These are phyloP conservation scores for Tetrapisispora taiwanensis DNA, from an alignment of 805 yeast genomes.

Conservation along the genomic window DNA sequence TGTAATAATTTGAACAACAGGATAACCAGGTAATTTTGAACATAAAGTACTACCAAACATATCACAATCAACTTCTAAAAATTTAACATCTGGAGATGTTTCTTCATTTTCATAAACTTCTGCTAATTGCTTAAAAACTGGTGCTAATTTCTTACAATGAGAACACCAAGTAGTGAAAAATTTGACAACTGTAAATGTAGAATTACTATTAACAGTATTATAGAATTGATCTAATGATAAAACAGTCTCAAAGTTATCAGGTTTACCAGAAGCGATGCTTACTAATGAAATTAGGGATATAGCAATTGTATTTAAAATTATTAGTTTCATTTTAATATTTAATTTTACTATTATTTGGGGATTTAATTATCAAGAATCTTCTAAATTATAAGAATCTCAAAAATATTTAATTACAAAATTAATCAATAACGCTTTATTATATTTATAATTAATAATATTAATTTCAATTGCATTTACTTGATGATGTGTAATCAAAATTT, in stretches of 20 bases:
- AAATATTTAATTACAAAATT: too few species aligned
- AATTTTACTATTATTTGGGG: too few species aligned
- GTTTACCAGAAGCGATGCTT: neutral
- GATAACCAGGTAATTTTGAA: conserved; percentile 41
- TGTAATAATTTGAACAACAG: conserved; percentile 49
- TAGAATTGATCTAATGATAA: conserved; percentile 22
- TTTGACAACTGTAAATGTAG: conserved; percentile 26
- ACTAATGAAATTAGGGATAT: neutral
- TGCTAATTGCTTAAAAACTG: conserved; percentile 43
- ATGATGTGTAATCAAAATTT: too few species aligned
- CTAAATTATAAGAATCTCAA: too few species aligned
- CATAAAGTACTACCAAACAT: conserved; percentile 25
- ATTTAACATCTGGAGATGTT: conserved; percentile 12
- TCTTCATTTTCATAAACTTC: conserved; percentile 25
- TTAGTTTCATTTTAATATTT: neutral
- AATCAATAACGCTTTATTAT: too few species aligned
- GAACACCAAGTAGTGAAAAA: conserved; percentile 63
- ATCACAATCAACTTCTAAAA: conserved; percentile 28
- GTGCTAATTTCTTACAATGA: conserved; percentile 52
- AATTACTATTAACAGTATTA: conserved; percentile 16
- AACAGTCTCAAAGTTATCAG: conserved; percentile 11
- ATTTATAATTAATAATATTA: too few species aligned
- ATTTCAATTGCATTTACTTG: too few species aligned
- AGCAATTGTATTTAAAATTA: neutral
- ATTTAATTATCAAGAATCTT: too few species aligned